These are phyloP conservation scores for Aspergillus wentii DNA, from an alignment of 495 filamentous ascomycete genomes.

Conservation along the genomic window DNA sequence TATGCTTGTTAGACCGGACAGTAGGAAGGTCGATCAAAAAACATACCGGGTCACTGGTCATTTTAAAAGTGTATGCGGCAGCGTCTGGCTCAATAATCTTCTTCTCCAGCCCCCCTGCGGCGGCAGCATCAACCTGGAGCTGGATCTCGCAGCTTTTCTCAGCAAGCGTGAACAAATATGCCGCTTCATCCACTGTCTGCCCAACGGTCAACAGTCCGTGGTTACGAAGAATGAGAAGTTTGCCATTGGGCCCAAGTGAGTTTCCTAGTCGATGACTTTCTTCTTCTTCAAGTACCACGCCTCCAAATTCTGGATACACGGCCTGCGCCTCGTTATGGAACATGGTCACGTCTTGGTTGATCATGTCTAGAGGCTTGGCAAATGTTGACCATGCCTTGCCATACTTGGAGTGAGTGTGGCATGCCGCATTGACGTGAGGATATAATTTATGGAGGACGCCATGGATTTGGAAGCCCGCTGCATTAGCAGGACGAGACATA, in stretches of 20 bases:
- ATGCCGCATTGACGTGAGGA: slow-evolving; percentile 25
- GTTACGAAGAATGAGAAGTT: slow-evolving; percentile 45
- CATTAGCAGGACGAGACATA: slow-evolving; percentile 33
- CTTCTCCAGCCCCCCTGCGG: slow-evolving; percentile 31
- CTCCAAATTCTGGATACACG: slow-evolving; percentile 51
- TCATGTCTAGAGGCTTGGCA: slow-evolving; percentile 22
- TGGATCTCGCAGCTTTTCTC: slow-evolving; percentile 50
- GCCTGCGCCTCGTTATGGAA: slow-evolving; percentile 45
- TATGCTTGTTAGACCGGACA: neutral
- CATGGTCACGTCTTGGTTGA: slow-evolving; percentile 44
- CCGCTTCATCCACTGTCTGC: slow-evolving; percentile 51
- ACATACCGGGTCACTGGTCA: slow-evolving; percentile 39
- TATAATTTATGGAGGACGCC: slow-evolving; percentile 13
- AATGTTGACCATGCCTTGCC: slow-evolving; percentile 22
- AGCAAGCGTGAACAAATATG: slow-evolving; percentile 45
- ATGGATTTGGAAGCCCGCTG: slow-evolving; percentile 55
- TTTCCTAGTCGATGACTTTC: slow-evolving; percentile 48
- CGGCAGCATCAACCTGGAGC: slow-evolving; percentile 45
- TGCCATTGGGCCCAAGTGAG: slow-evolving; percentile 45
- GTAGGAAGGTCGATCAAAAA: no score
- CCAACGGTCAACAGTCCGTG: slow-evolving; percentile 53
- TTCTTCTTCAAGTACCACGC: slow-evolving; percentile 47
- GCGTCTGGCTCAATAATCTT: slow-evolving; percentile 43
- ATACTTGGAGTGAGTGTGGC: slow-evolving; percentile 20
- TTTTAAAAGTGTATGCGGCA: slow-evolving; percentile 48